These are phyloP conservation scores for Amanita pallidorosea DNA, from an alignment of 768 basidiomycete species.

Conservation along the genomic window DNA sequence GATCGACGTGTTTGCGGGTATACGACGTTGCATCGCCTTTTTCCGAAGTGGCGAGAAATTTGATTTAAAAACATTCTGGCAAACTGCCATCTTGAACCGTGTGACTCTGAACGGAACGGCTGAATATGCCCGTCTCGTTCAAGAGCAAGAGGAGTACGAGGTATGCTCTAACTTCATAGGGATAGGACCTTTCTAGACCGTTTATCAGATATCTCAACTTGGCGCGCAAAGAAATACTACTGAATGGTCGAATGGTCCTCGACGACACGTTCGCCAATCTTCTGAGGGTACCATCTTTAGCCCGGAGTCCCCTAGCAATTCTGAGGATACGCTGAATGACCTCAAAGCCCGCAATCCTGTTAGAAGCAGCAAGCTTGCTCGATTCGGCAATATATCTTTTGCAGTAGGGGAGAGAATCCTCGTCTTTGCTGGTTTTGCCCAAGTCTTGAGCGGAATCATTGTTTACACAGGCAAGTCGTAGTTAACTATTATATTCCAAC, in stretches of 20 bases:
- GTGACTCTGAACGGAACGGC: constrained; percentile 14
- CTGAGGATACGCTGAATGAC: constrained; percentile 49
- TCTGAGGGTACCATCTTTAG: constrained; percentile 49
- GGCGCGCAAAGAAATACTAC: constrained; percentile 29
- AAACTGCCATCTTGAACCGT: constrained; percentile 42
- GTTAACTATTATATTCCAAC: not conserved
- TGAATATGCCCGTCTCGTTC: constrained; percentile 52
- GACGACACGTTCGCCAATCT: constrained; percentile 29
- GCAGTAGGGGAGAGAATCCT: constrained; percentile 49
- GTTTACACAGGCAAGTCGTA: constrained; percentile 56
- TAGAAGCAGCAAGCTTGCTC: constrained; percentile 19
- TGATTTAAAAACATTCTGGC: constrained; percentile 43
- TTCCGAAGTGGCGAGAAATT: constrained; percentile 31
- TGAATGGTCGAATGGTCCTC: constrained; percentile 44
- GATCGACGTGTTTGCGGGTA: constrained; percentile 41
- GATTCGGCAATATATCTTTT: constrained; percentile 38
- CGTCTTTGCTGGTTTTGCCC: constrained; percentile 61
- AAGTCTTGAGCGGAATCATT: constrained; percentile 59
- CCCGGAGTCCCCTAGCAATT: constrained; percentile 33
- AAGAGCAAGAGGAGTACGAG: constrained; percentile 47
- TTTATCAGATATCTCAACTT: constrained; percentile 13
- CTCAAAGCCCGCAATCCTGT: constrained; percentile 11
- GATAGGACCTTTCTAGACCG: constrained; percentile 17
- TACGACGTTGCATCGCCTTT: constrained; percentile 43
- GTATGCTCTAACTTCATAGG: constrained; percentile 29